Percentiles rank a stretch among this genome's conserved stretches.
phyloP scores from a whole-genome alignment of 345 rosid genomes.

The Raphanus sativus region DNA sequence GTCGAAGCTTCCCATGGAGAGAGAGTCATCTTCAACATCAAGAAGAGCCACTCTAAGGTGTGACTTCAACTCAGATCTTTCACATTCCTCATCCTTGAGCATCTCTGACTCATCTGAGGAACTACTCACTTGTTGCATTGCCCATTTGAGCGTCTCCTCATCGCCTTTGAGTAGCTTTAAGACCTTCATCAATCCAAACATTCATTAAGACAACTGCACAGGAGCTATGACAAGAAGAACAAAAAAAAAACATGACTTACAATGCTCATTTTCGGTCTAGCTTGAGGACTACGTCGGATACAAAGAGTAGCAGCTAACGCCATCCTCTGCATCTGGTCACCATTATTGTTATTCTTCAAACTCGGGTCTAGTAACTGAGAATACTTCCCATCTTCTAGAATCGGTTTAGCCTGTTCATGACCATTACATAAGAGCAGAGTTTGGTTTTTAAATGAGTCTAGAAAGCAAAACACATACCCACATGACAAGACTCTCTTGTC shows the following conservation, averaged over 20 bases:
- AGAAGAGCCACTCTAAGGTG: slow-evolving; percentile 80
- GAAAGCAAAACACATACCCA: slow-evolving; percentile 81
- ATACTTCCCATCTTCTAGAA: slow-evolving; percentile 61
- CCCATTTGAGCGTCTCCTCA: slow-evolving; percentile 56
- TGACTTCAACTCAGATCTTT: slow-evolving; percentile 62
- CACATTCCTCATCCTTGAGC: slow-evolving; percentile 51
- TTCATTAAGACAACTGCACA: background rate
- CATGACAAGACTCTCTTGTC: slow-evolving; percentile 87
- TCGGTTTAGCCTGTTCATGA: slow-evolving; percentile 71
- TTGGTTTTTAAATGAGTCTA: background rate
- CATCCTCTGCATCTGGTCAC: slow-evolving; percentile 68
- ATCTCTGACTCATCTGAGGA: slow-evolving; percentile 49
- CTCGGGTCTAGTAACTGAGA: slow-evolving; percentile 60
- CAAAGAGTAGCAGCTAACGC: slow-evolving; percentile 84
- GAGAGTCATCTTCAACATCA: slow-evolving; percentile 66
- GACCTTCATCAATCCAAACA: slow-evolving; percentile 45
- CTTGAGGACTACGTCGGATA: slow-evolving; percentile 64
- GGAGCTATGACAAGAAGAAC: background rate
- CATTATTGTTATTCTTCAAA: slow-evolving; percentile 42
- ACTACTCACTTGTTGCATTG: slow-evolving; percentile 49
- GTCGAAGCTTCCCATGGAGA: slow-evolving; percentile 68
- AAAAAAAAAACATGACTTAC: slow-evolving; percentile 42
- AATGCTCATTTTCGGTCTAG: slow-evolving; percentile 75
- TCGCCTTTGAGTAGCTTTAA: slow-evolving; percentile 81
- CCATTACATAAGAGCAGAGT: background rate